Base-by-base conservation (phyloP, 2,329 filamentous ascomycete species). In the Aspergillus quadrilineatus region DNA sequence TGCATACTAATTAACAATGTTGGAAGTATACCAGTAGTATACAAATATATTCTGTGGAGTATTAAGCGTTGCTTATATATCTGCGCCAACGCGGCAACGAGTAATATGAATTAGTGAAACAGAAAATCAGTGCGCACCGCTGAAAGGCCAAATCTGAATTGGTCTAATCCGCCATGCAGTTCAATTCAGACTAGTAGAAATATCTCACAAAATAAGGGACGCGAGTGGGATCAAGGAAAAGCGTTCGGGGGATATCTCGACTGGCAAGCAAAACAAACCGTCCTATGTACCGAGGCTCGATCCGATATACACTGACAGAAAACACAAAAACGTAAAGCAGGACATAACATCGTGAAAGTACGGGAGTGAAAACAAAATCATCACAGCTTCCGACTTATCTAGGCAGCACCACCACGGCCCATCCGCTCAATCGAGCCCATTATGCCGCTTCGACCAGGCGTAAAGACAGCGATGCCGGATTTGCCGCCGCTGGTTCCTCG, bases 401-500 rank as follows among this genome's bases (percentile, higher is more conserved):
- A 53, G 3, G 17, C 50, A 7, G 42, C 42, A 36, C 67, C 68
- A 39, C 69, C 69, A 29, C 80, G 86, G 8, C 90, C 90, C 91
- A 95, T 95, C 75, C 87, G 85, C 79, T 95, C 90, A 71, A 95
- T 94, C 15, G 89, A 91, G 65, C 82, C 89, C 87, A 95, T 87
- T 67, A 94, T 88, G 55, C 88, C 86, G 68, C 88, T 90, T 66
- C 89, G 82, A 12, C 77, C 75, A 7, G 73, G 71, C 1, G 69
- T 69, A 39, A 69, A 68, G 28, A 72, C 68, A 12, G 70, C 71
- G 58, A 74, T 74, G 2, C 70, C 70, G 14, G 71, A 72, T 47
- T 69, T 70, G 14, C 69, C 68, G 17, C 70, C 70, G 51, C 72
- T 76, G 46, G 71, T 74, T 8, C 72, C 69, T 22, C 73, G 67